A percentile compares a stretch with the other conserved stretches of the same genome.
These are phyloP conservation scores for Myotisia sp. DNA, from an alignment of 2,329 filamentous ascomycete species.

Conservation along the genomic window DNA sequence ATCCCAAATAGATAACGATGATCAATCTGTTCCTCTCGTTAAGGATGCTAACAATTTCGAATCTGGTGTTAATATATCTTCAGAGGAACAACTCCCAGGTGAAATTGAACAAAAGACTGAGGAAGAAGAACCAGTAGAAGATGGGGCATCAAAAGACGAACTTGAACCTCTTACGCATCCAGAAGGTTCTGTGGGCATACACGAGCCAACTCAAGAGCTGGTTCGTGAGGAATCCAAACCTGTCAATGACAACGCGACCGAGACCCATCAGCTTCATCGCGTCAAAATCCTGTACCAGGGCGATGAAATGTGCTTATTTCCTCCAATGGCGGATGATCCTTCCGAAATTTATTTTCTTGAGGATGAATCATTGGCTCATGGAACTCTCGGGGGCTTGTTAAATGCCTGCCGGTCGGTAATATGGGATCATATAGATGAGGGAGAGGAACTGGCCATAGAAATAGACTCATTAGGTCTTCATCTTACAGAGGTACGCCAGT, in stretches of 20 bases:
- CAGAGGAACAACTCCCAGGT: too few species aligned
- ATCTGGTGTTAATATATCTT: too few species aligned
- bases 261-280: slow-evolving; percentile 22
- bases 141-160: neutral
- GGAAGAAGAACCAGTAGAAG: neutral
- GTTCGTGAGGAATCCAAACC: too few species aligned
- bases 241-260: too few species aligned
- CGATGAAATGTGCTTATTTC: slow-evolving; percentile 45
- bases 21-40: too few species aligned
- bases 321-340: slow-evolving; percentile 38
- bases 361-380: slow-evolving; percentile 40
- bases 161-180: too few species aligned
- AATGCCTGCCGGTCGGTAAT: slow-evolving; percentile 41
- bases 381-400: slow-evolving; percentile 42
- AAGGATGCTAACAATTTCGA: too few species aligned
- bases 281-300: slow-evolving; percentile 43
- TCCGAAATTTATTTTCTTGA: slow-evolving; percentile 44
- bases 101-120: too few species aligned
- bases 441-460: slow-evolving; percentile 44
- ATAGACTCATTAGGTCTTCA: slow-evolving; percentile 43
- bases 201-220: too few species aligned
- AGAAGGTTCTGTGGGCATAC: too few species aligned
- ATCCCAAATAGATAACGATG: too few species aligned
- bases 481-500: slow-evolving; percentile 46
- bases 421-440: slow-evolving; percentile 39